A percentile compares a stretch with the other conserved stretches of the same genome.
Evolutionary conservation across 441 rosid genomes (phyloP).

Genomic region (Populus hybrid): DNA sequence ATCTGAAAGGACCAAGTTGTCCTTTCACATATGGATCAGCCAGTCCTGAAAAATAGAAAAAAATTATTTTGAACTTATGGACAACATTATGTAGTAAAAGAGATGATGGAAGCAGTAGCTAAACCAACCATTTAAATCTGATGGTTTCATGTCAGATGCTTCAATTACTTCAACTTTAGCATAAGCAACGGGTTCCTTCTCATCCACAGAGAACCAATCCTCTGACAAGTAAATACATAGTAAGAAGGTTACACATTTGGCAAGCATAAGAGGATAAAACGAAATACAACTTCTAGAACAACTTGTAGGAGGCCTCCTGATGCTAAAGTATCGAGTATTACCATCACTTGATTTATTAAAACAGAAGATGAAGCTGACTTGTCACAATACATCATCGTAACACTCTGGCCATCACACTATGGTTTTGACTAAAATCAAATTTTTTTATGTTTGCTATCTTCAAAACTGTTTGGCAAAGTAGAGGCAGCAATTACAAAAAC

Average conservation of each 20-base stretch:
- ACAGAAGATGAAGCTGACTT: background rate
- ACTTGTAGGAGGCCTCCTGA: background rate
- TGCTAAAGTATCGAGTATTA: background rate
- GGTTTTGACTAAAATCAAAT: background rate
- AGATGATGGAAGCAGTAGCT: background rate
- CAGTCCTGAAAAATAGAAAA: constrained; percentile 54
- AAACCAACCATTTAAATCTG: constrained; percentile 74
- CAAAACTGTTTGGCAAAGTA: background rate
- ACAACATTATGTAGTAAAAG: background rate
- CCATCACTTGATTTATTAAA: background rate
- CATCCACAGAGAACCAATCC: constrained; percentile 79
- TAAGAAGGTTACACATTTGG: background rate
- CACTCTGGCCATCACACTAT: background rate
- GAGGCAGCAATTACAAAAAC: background rate
- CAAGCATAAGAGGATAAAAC: background rate
- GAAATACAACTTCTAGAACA: background rate
- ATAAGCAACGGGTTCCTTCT: constrained; percentile 67
- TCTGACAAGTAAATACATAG: constrained; percentile 41
- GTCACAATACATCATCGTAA: background rate
- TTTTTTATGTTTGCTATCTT: background rate
- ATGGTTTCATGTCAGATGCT: constrained; percentile 78
- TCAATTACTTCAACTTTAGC: constrained; percentile 81
- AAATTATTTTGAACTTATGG: constrained; percentile 1
- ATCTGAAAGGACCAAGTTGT: constrained; percentile 70
- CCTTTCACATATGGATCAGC: constrained; percentile 97